phyloP scores from a whole-genome alignment of 176 grass and related monocot genomes.

The Aegilops speltoides region DNA sequence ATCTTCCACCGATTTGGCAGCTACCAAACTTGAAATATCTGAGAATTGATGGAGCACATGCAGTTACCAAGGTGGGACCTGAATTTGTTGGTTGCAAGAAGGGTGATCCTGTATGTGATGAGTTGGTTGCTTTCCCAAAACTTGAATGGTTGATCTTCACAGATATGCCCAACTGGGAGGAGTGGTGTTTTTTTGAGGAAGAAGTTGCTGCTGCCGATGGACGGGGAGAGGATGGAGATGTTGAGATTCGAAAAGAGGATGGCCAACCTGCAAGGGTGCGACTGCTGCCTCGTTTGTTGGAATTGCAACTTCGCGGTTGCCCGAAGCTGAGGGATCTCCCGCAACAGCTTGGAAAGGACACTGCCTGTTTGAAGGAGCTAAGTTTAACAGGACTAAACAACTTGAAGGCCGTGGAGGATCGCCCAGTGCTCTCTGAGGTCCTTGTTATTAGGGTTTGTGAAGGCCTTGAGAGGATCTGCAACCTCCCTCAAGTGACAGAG shows the following conservation, averaged over 20 bases:
- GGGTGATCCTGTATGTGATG: not conserved
- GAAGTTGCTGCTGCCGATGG: not conserved
- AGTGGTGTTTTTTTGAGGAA: constrained; percentile 15
- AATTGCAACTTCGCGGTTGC: not conserved
- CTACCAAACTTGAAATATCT: constrained; percentile 23
- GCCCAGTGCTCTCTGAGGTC: accelerated
- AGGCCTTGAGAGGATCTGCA: not conserved
- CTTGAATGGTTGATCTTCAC: not conserved
- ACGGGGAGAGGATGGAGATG: not conserved
- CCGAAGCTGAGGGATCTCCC: constrained; percentile 26
- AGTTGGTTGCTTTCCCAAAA: constrained; percentile 12
- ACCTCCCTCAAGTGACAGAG: not conserved
- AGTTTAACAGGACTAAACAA: not conserved
- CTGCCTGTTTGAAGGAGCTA: not conserved
- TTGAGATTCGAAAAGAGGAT: not conserved
- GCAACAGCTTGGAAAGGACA: not conserved
- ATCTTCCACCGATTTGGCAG: constrained; percentile 22
- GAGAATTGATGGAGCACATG: not conserved
- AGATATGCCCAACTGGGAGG: constrained; percentile 31
- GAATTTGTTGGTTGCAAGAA: too few species aligned
- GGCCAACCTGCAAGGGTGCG: not conserved
- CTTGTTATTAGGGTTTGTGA: accelerated
- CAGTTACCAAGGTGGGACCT: constrained; percentile 17
- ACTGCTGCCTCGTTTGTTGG: not conserved
- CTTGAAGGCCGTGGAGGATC: constrained; percentile 18